These are phyloP conservation scores for Scheffersomyces coipomensis DNA, from an alignment of 805 yeast genomes.

Conservation along the genomic window DNA sequence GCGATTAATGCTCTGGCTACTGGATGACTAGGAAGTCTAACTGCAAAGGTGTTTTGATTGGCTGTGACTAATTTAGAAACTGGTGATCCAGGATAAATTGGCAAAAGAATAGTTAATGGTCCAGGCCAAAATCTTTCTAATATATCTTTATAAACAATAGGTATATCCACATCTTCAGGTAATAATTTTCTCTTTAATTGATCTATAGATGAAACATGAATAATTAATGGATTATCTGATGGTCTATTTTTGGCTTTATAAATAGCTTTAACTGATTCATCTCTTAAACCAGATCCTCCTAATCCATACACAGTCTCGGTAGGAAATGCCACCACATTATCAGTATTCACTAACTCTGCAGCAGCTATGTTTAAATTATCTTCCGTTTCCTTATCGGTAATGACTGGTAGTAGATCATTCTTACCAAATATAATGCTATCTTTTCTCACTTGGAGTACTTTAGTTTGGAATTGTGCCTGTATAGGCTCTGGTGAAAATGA, in stretches of 20 bases:
- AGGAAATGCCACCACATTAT: slow-evolving; percentile 84
- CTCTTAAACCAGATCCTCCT: slow-evolving; percentile 81
- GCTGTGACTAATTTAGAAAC: slow-evolving; percentile 81
- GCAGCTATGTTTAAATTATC: slow-evolving; percentile 59
- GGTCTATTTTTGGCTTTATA: slow-evolving; percentile 92
- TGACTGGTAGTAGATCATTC: slow-evolving; percentile 39
- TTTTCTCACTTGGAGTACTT: slow-evolving; percentile 55
- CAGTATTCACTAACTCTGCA: slow-evolving; percentile 43
- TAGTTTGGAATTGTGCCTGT: slow-evolving; percentile 19
- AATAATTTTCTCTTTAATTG: slow-evolving; percentile 66
- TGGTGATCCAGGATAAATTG: slow-evolving; percentile 46
- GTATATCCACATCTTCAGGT: slow-evolving; percentile 52
- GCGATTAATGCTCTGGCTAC: slow-evolving; percentile 89
- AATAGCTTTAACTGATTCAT: slow-evolving; percentile 71
- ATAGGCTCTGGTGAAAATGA: background rate
- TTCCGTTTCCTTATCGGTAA: slow-evolving; percentile 54
- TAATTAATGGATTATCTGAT: slow-evolving; percentile 89
- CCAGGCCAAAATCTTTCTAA: slow-evolving; percentile 90
- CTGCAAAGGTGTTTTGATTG: slow-evolving; percentile 87
- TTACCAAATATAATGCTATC: slow-evolving; percentile 47
- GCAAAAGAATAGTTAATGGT: slow-evolving; percentile 83
- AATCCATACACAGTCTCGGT: slow-evolving; percentile 97
- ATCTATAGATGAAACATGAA: slow-evolving; percentile 77
- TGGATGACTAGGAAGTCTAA: slow-evolving; percentile 82
- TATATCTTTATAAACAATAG: slow-evolving; percentile 63